Conservation (phyloP, 768 basidiomycete genomes). For the Terana coerulea region DNA sequence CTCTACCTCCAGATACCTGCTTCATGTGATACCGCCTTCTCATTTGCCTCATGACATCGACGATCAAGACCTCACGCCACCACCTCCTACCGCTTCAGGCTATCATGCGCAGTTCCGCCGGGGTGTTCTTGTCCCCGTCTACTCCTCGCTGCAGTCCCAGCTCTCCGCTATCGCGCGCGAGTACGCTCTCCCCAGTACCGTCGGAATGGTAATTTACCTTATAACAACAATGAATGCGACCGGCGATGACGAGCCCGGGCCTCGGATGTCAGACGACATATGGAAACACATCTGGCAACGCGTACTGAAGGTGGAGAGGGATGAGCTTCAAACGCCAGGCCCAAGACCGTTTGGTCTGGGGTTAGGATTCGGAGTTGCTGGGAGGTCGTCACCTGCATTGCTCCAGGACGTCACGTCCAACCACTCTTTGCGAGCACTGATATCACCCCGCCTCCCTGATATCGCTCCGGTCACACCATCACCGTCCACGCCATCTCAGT, state of each 20-base stretch:
- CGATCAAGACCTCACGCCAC: constrained; percentile 45
- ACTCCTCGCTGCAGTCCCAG: constrained; percentile 80
- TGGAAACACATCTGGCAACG: constrained; percentile 87
- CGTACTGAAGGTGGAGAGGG: constrained; percentile 58
- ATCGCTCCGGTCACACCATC: constrained; percentile 44
- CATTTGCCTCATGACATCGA: constrained; percentile 64
- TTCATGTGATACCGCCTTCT: constrained; percentile 80
- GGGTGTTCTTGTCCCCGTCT: constrained; percentile 83
- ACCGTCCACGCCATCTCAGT: constrained; percentile 26
- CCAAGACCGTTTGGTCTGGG: constrained; percentile 40
- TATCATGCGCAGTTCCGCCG: constrained; percentile 78
- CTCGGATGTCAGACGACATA: constrained; percentile 80
- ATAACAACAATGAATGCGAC: constrained; percentile 36
- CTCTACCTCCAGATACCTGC: constrained; percentile 59
- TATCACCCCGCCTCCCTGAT: constrained; percentile 40
- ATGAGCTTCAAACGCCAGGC: constrained; percentile 32
- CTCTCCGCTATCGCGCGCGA: constrained; percentile 87
- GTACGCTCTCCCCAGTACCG: constrained; percentile 85
- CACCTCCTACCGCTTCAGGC: constrained; percentile 60
- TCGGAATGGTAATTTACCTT: constrained; percentile 82
- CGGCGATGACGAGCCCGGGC: constrained; percentile 54
- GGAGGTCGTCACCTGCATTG: constrained; percentile 23
- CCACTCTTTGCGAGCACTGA: constrained; percentile 40
- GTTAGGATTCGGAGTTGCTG: constrained; percentile 29
- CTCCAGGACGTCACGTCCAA: constrained; percentile 29